phyloP scores from a whole-genome alignment of 176 grass and related monocot species.

The Eragrostis nindensis region DNA sequence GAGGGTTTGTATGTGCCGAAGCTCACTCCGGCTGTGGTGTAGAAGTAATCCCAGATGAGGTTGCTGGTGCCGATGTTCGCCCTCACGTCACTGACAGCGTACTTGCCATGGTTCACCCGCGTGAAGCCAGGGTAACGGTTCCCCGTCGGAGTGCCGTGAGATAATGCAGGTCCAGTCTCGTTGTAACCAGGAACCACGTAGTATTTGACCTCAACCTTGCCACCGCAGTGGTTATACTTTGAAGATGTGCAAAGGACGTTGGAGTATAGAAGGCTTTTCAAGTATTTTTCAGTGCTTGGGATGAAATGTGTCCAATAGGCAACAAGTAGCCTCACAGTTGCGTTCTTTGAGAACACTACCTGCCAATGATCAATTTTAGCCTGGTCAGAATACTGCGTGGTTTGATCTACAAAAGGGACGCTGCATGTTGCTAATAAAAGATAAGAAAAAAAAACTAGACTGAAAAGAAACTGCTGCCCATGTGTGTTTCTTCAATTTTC shows the following conservation, averaged over 20 bases:
- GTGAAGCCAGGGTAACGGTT: constrained; percentile 66
- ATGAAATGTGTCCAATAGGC: constrained; percentile 87
- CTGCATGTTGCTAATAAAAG: not conserved
- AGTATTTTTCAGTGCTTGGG: constrained; percentile 65
- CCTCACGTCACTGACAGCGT: constrained; percentile 67
- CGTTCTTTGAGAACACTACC: constrained; percentile 77
- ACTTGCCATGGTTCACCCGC: constrained; percentile 90
- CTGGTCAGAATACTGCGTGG: not conserved
- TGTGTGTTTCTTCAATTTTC: too few species aligned
- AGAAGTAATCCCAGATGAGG: constrained; percentile 96
- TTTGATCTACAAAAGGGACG: not conserved
- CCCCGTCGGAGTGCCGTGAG: constrained; percentile 40
- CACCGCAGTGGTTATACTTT: constrained; percentile 63
- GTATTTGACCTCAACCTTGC: constrained; percentile 77
- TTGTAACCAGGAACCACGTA: constrained; percentile 75
- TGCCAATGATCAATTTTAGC: constrained; percentile 38
- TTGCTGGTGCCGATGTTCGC: constrained; percentile 89
- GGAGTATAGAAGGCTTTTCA: constrained; percentile 82
- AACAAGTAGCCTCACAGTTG: constrained; percentile 70
- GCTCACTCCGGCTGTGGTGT: constrained; percentile 83
- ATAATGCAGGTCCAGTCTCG: constrained; percentile 59
- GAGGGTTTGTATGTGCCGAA: constrained; percentile 72
- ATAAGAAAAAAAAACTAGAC: too few species aligned
- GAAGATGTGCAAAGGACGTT: constrained; percentile 73
- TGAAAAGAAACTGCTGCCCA: too few species aligned